Base-by-base conservation (phyloP, 129 eudicot genomes). In the Mikania micrantha region DNA sequence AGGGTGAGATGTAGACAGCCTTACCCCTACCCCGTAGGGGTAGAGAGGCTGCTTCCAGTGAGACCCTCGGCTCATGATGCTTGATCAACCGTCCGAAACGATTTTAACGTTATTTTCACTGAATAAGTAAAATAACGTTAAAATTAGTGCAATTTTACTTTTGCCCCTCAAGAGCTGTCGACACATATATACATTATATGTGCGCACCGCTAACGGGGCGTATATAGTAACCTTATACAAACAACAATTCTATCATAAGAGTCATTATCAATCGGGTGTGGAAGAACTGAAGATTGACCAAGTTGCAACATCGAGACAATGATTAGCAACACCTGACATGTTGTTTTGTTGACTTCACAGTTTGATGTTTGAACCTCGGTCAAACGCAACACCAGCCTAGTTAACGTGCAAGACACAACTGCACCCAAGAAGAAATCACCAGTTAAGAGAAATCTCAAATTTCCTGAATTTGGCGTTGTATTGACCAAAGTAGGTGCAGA, bases 381-480 rank as follows among this genome's bases (percentile, higher is more conserved):
- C 83, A 88, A 71, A 67, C 96, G 84, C 72, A 91, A 59, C 56
- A 91, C 80, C 24, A 88, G 97, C 68, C 88, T 85, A 21, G 97
- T 83, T 64, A 91, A 66, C 32, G 97, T 80, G 70, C 96, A 87
- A 3, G 97, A 84, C 42, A 88, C 82, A 73, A 91, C 96, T 53
- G 97, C 96, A 56, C 94, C 97, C 34, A 91, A 88, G 85, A 88
- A 91, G 76, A 91, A 91, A 66, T 91, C 97, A 22, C 97, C 96
- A 4, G 96, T 78, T 56, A 91, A 84, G 54, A 91, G 80, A 66
- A 91, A 91, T 82, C 97, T 85, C 85, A 91, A 71, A 64, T 85
- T 85, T 66, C 87, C 94, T 3, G 88, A 66, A 61, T 83, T 69
- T 74, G 79, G 60, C 1, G 95, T 79, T 73, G 90, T 91, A 62